Evolutionary conservation across 2,329 filamentous ascomycete species (phyloP), one percentile per base, ranked within the genome.

Genomic region (Tolypocladium sp.): DNA sequence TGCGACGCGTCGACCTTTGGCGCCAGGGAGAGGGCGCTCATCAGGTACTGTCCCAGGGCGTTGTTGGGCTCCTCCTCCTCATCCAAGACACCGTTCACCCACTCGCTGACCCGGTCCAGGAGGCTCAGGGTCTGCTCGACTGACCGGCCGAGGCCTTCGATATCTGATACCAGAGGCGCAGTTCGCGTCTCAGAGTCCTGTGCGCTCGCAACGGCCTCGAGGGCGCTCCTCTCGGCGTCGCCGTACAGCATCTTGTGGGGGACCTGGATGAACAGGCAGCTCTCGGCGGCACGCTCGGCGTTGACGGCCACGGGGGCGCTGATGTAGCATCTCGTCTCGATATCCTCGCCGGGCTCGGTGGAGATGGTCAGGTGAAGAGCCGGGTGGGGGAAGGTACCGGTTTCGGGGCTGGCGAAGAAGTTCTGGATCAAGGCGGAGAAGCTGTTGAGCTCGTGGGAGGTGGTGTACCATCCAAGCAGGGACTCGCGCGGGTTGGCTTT

Each of bases 361-460:
- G 88, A 92, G 66, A 97, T 91, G 63, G 94, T 99, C 74, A 99
- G 82, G 79, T 99, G 94, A 56, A 99, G 89, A 65, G 94, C 93
- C n/a, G 94, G 94, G 77, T 97, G 91, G 58, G 94, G 94, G 80
- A 89, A 97, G 60, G 94, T 99, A 73, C 94, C 94, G 65, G 96
- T 96, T 71, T 96, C 94, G 71, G 95, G 92, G 72, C 91, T 90
- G 71, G 90, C 91, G 82, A 97, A 99, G 82, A 97, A 99, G 83
- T 99, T 99, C 79, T 99, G 94, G 77, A 76, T 99, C 69, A 99
- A 85, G 69, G 94, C 94, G 74, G 89, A 94, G 83, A 99, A 99
- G 74, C 89, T 96, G 85, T 99, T 97, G 71, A 99, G 85, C 78
- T 97, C 93, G 74, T 91, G 88, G 71, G 90, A 92, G 56, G 94